Conservation (phyloP, 164 flowering plant species). For the Aristolochia californica region DNA sequence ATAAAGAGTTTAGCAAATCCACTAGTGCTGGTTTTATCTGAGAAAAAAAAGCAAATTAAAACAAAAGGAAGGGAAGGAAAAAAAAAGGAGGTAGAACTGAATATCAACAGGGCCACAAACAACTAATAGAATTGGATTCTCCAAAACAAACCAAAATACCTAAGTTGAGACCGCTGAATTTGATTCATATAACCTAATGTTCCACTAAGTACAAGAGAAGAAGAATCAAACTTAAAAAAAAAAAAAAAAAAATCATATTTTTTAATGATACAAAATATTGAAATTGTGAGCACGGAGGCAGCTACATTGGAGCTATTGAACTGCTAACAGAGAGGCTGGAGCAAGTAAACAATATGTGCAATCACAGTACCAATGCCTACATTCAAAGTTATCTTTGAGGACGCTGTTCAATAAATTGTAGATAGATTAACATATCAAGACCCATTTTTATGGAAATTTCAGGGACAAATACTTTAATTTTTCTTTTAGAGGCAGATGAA, state of each 20-base stretch:
- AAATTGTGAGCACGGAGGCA: too few species aligned
- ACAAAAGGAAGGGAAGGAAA: background rate
- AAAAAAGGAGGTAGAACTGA: too few species aligned
- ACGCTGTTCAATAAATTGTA: too few species aligned
- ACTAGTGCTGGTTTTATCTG: constrained; percentile 49
- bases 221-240: background rate
- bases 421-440: too few species aligned
- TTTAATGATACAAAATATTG: background rate
- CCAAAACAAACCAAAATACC: background rate
- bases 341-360: too few species aligned
- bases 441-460: too few species aligned
- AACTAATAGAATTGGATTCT: background rate
- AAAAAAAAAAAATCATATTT: background rate
- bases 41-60: background rate
- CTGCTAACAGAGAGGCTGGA: too few species aligned
- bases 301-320: too few species aligned
- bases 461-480: too few species aligned
- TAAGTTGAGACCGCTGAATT: background rate
- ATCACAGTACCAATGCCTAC: too few species aligned
- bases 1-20: constrained; percentile 82
- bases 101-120: background rate
- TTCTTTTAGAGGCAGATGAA: too few species aligned
- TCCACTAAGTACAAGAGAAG: background rate
- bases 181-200: background rate
- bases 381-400: too few species aligned